Evolutionary conservation across 169 alveolate genomes (phyloP).

Genomic region (Cryptosporidium tyzzeri): DNA sequence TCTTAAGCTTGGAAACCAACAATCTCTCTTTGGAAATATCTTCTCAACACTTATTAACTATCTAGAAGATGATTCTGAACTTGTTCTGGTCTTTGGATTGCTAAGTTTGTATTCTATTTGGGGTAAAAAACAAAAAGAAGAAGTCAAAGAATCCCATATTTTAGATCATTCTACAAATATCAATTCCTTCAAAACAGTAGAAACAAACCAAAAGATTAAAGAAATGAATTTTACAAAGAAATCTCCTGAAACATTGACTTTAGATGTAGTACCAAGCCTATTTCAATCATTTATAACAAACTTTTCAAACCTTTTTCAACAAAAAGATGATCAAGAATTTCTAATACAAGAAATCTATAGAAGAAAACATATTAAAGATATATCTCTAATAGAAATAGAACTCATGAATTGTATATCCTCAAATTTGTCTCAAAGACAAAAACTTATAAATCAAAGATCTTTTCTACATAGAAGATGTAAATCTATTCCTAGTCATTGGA

Average conservation of each 20-base stretch:
- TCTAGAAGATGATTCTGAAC: constrained; percentile 33
- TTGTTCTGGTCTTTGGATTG: constrained; percentile 36
- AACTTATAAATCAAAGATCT: neutral
- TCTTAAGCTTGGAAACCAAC: constrained; percentile 18
- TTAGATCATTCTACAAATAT: too few relatives aligned
- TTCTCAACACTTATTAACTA: constrained; percentile 38
- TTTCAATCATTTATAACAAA: constrained; percentile 9
- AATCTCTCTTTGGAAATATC: constrained; percentile 22
- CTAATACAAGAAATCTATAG: constrained; percentile 9
- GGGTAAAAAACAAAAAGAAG: neutral
- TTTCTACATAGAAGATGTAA: constrained; percentile 15
- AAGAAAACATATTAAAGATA: neutral
- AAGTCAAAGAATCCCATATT: neutral
- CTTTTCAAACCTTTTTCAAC: constrained; percentile 8
- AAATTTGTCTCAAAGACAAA: neutral
- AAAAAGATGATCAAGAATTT: constrained; percentile 2
- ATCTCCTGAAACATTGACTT: neutral
- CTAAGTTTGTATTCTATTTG: constrained; percentile 6
- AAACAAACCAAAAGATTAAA: too few relatives aligned
- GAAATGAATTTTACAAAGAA: neutral
- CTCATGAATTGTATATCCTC: neutral
- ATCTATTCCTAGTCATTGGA: constrained; percentile 36
- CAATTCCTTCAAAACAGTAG: too few relatives aligned
- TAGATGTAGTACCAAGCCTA: neutral
- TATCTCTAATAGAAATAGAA: constrained; percentile 17